These are phyloP conservation scores for Serendipita vermifera DNA, from an alignment of 768 basidiomycete genomes.

Conservation along the genomic window DNA sequence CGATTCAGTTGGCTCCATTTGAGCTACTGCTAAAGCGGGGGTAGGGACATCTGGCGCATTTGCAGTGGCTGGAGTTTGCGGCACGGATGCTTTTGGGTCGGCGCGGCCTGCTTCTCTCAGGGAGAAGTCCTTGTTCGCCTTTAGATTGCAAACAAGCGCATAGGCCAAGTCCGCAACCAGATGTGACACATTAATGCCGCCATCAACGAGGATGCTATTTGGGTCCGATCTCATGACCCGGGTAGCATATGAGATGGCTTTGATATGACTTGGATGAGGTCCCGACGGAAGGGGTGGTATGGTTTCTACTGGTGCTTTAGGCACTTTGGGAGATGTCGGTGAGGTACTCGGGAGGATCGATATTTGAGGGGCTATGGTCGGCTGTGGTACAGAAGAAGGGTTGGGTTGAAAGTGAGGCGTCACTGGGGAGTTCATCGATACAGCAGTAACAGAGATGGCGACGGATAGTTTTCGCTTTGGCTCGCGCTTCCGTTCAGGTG, in stretches of 20 bases:
- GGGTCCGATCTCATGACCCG: slow-evolving; percentile 79
- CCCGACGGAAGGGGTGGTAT: slow-evolving; percentile 30
- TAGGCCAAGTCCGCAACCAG: slow-evolving; percentile 54
- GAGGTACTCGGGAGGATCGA: not conserved
- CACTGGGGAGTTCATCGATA: not conserved
- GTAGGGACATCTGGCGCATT: slow-evolving; percentile 28
- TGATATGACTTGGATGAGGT: slow-evolving; percentile 25
- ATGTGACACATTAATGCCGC: slow-evolving; percentile 47
- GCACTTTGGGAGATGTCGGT: slow-evolving; percentile 6
- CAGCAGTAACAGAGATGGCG: not conserved
- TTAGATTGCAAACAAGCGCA: slow-evolving; percentile 45
- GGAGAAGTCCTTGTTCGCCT: slow-evolving; percentile 7
- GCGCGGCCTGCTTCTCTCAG: slow-evolving; percentile 7
- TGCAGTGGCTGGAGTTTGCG: slow-evolving; percentile 17
- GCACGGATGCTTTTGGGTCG: slow-evolving; percentile 9
- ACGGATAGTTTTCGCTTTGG: not conserved
- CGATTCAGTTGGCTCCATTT: slow-evolving; percentile 1
- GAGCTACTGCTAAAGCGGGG: slow-evolving; percentile 12
- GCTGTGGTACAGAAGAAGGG: slow-evolving; percentile 13
- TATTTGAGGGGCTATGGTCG: slow-evolving; percentile 10
- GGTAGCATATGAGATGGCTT: slow-evolving; percentile 69
- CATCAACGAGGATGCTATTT: slow-evolving; percentile 57
- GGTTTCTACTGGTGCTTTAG: slow-evolving; percentile 1
- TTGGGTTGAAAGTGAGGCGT: slow-evolving; percentile 9
- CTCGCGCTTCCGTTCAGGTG: not conserved